A percentile compares a stretch with the other conserved stretches of the same genome.
These are phyloP conservation scores for baker's yeast (Saccharomyces cerevisiae) DNA, from an alignment of 805 yeast species.

Conservation along the genomic window DNA sequence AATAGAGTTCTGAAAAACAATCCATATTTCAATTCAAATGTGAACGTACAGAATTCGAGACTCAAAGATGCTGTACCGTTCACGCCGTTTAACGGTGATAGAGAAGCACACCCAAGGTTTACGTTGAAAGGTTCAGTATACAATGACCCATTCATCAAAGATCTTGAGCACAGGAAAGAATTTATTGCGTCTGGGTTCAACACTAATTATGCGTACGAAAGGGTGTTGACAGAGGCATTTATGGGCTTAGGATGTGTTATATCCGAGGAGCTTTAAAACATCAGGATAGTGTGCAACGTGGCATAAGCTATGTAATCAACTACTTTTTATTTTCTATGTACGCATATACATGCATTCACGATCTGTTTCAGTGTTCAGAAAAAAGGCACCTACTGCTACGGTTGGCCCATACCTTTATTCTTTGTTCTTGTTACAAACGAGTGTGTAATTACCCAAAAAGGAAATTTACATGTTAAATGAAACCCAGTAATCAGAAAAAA, in stretches of 20 bases:
- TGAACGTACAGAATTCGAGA: slow-evolving; percentile 9
- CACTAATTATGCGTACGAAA: slow-evolving; percentile 56
- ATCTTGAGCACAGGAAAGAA: slow-evolving; percentile 47
- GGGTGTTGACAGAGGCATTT: slow-evolving; percentile 81
- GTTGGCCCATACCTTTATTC: background rate
- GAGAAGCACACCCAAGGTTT: slow-evolving; percentile 49
- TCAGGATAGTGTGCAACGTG: background rate
- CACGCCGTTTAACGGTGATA: slow-evolving; percentile 91
- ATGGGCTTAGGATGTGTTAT: slow-evolving; percentile 81
- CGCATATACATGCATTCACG: background rate
- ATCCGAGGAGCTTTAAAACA: slow-evolving; percentile 42
- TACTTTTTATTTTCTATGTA: background rate
- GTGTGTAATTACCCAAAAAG: slow-evolving; percentile 12
- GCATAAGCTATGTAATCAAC: slow-evolving; percentile 6
- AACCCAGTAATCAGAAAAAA: background rate
- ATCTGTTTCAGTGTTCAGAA: background rate
- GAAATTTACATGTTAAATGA: slow-evolving; percentile 11
- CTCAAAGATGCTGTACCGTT: slow-evolving; percentile 51
- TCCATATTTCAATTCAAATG: slow-evolving; percentile 27
- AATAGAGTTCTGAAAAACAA: slow-evolving; percentile 32
- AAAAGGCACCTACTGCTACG: background rate
- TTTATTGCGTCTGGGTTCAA: slow-evolving; percentile 83
- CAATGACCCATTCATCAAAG: slow-evolving; percentile 56
- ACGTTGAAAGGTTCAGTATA: slow-evolving; percentile 36
- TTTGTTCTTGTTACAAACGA: background rate